Percentiles rank a stretch among this genome's conserved stretches.
Evolutionary conservation across 225 moss, liverwort and hornwort species (phyloP).

Genomic region (Asterella californica): DNA sequence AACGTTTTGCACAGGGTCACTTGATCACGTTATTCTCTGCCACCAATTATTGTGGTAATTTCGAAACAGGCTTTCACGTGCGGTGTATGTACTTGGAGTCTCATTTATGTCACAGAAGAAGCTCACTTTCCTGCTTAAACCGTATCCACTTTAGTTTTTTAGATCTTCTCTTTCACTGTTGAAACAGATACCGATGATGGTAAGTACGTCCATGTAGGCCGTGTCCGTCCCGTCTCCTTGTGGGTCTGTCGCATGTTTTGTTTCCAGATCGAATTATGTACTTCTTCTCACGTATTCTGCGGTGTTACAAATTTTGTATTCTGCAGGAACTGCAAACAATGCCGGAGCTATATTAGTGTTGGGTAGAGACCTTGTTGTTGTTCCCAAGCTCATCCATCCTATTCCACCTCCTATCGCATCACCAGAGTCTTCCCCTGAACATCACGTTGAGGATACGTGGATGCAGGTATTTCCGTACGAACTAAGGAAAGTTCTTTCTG

Average conservation of each 20-base stretch:
- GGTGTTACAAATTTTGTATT: background rate
- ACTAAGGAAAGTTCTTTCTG: background rate
- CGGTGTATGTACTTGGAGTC: too few species aligned
- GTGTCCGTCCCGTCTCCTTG: too few species aligned
- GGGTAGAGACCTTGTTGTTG: constrained; percentile 92
- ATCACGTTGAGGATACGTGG: constrained; percentile 92
- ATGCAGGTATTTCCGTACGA: constrained; percentile 58
- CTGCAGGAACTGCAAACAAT: constrained; percentile 88
- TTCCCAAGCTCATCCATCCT: constrained; percentile 96
- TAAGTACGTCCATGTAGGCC: too few species aligned
- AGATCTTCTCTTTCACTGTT: too few species aligned
- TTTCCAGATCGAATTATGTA: background rate
- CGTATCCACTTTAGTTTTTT: background rate
- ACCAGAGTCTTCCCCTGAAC: constrained; percentile 83
- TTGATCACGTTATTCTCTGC: constrained; percentile 94
- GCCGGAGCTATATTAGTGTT: constrained; percentile 97
- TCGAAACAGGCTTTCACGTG: background rate
- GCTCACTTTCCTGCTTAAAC: too few species aligned
- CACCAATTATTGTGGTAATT: constrained; percentile 92
- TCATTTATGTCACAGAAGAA: background rate
- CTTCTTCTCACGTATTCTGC: background rate
- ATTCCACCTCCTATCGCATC: constrained; percentile 85
- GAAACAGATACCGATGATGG: too few species aligned
- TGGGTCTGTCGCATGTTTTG: background rate
- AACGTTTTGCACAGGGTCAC: constrained; percentile 96